Conservation (phyloP, 257 asterid genomes). For the Sherardia arvensis region DNA sequence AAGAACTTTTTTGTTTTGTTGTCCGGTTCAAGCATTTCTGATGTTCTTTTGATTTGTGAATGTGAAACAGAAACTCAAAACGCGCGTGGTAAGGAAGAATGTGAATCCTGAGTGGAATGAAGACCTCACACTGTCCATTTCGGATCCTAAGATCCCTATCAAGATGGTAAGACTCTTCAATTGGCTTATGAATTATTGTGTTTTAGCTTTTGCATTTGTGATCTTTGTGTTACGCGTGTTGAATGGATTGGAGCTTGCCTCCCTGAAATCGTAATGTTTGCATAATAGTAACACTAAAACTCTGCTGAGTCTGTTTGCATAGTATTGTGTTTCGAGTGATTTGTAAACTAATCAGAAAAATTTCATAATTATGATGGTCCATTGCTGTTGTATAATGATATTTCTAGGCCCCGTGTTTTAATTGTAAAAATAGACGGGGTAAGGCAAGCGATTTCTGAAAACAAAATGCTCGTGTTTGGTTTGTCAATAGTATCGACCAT, state of each 20-base stretch:
- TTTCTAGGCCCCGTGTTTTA: no score
- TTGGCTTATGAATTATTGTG: not conserved
- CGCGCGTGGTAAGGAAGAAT: slow-evolving; percentile 62
- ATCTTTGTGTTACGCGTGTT: not conserved
- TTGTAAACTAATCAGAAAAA: no score
- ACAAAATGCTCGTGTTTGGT: not conserved
- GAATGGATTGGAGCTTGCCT: no score
- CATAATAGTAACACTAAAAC: not conserved
- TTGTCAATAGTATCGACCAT: no score
- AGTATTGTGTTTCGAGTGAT: not conserved
- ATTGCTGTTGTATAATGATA: no score
- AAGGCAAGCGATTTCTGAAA: not conserved
- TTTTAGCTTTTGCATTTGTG: not conserved
- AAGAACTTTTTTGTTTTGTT: no score
- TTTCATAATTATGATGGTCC: no score
- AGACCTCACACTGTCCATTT: slow-evolving; percentile 50
- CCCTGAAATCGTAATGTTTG: not conserved
- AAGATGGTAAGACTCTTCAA: slow-evolving; percentile 33
- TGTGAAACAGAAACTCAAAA: slow-evolving; percentile 53
- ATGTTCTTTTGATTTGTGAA: not conserved
- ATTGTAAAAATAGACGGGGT: not conserved
- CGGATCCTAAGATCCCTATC: slow-evolving; percentile 49
- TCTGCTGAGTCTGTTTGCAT: not conserved
- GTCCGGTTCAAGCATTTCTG: not conserved
- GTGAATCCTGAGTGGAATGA: slow-evolving; percentile 77